Percentiles rank a stretch among this genome's conserved stretches.
Evolutionary conservation across 73 alveolate genomes (phyloP).

Genomic region (Urostyla sp.): DNA sequence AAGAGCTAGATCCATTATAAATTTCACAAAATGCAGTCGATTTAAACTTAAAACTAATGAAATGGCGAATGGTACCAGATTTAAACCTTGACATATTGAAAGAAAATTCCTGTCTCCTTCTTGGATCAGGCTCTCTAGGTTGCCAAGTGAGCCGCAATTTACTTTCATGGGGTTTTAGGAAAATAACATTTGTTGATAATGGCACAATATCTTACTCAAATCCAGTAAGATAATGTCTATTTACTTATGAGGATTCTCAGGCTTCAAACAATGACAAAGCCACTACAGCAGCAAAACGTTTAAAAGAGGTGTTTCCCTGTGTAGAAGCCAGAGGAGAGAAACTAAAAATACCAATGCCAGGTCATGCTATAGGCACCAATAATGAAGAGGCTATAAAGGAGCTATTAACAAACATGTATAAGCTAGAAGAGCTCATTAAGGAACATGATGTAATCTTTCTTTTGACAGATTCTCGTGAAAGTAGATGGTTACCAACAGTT

Average conservation of each 20-base stretch:
- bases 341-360: conserved; percentile 97
- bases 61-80: conserved; percentile 97
- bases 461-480: conserved; percentile 97
- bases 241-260: conserved; percentile 92
- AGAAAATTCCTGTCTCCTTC: conserved; percentile 78
- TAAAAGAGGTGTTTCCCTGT: conserved; percentile 93
- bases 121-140: conserved; percentile 99
- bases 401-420: conserved; percentile 66
- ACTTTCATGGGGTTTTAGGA: conserved; percentile 97
- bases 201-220: conserved; percentile 96
- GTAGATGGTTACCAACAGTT: conserved; percentile 98
- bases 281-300: conserved; percentile 91
- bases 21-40: conserved; percentile 95
- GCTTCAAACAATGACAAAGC: conserved; percentile 91
- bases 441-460: conserved; percentile 94
- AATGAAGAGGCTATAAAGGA: conserved; percentile 77
- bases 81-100: conserved; percentile 84
- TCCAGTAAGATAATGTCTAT: conserved; percentile 97
- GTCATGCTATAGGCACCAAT: conserved; percentile 88
- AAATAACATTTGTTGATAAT: conserved; percentile 95
- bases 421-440: conserved; percentile 83
- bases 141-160: conserved; percentile 94
- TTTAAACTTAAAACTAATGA: conserved; percentile 96
- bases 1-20: conserved; percentile 77
- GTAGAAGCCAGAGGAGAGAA: conserved; percentile 86